Base-by-base conservation (phyloP, 208 protist genomes). In the Wallacemonas sp. region DNA sequence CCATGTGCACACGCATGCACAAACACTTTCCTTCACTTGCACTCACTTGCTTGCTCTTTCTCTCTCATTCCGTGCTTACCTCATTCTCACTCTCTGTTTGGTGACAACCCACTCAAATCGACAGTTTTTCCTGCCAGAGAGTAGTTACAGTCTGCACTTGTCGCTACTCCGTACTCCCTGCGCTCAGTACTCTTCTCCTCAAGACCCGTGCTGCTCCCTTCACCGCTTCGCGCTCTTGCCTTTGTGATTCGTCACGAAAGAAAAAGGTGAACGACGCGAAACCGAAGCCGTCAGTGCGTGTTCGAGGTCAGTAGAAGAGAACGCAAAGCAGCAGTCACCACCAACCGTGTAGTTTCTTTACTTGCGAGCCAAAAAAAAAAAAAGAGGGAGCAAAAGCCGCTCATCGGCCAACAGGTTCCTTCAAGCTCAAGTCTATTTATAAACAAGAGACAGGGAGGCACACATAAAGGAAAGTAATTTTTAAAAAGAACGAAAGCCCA, bases 21-120 rank as follows among this genome's bases (percentile, higher is more conserved):
- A n/a, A n/a, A n/a, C n/a, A n/a, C n/a, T n/a, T n/a, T n/a, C n/a
- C n/a, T n/a, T n/a, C n/a, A n/a, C n/a, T n/a, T n/a, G n/a, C n/a
- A n/a, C 4, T 47, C 19, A 47, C 43, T 47, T 17, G 11, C 38
- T 39, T 61, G 17, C 23, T 48, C 16, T 65, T 49, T 61, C 43
- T 65, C 27, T 1, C 34, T 63, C n/a, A n/a, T n/a, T n/a, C n/a
- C n/a, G n/a, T n/a, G n/a, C n/a, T 21, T 79, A 24, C 61, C 26
- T 21, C 44, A 56, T 73, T 49, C 29, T 43, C 27, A 63, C 24
- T 57, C 23, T 63, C 46, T 55, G 47, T 73, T 73, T 49, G 65
- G 14, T 41, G 36, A 41, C 36, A 41, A 41, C 36, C n/a, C n/a
- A n/a, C n/a, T n/a, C n/a, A n/a, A n/a, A n/a, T n/a, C n/a, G n/a